These are phyloP conservation scores for Tetradesmus lagerheimii DNA, from an alignment of 139 green algal species.

Conservation along the genomic window DNA sequence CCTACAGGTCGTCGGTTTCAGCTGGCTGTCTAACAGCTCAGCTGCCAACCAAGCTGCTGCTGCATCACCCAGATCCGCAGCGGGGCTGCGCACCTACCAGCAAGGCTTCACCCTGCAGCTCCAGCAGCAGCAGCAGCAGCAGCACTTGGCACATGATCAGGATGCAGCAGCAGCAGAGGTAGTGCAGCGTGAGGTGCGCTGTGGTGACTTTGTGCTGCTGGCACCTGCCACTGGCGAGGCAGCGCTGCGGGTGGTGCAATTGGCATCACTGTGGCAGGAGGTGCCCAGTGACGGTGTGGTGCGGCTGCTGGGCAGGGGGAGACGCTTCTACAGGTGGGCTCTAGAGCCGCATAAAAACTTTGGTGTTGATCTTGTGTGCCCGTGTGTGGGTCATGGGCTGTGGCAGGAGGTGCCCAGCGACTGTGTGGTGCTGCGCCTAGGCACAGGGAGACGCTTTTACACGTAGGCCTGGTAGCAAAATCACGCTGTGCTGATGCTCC, in stretches of 20 bases:
- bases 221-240: slow-evolving; percentile 2
- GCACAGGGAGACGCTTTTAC: neutral
- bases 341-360: too few relatives aligned
- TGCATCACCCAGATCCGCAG: neutral
- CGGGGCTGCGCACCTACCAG: neutral
- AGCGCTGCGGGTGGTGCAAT: neutral
- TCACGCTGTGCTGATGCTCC: too few relatives aligned
- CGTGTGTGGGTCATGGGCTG: too few relatives aligned
- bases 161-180: slow-evolving; percentile 22
- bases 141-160: too few relatives aligned
- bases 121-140: neutral
- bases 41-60: neutral
- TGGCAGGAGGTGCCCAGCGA: slow-evolving; percentile 37
- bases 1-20: neutral
- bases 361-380: too few relatives aligned
- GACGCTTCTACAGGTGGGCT: slow-evolving; percentile 17
- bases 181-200: neutral
- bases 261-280: slow-evolving; percentile 41
- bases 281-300: slow-evolving; percentile 19
- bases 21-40: neutral
- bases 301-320: slow-evolving; percentile 2
- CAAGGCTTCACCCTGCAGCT: neutral
- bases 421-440: neutral
- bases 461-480: neutral
- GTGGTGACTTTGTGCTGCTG: slow-evolving; percentile 36